A percentile compares a stretch with the other conserved stretches of the same genome.
Conservation (phyloP, 441 rosid species). For the Theobroma grandiflorum region DNA sequence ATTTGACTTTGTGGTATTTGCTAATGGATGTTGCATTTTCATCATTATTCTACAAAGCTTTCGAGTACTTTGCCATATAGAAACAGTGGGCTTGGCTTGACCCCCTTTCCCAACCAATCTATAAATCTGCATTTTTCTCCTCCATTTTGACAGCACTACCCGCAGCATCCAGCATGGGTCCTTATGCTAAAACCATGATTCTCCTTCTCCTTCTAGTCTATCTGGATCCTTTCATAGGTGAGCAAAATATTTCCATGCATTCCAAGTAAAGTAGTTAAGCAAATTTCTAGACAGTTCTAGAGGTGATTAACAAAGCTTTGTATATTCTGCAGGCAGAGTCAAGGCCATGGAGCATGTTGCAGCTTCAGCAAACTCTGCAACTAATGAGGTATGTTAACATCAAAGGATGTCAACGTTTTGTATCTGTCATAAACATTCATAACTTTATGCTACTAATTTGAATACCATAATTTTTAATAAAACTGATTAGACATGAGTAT, state of each 20-base stretch:
- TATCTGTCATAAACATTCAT: slow-evolving; percentile 11
- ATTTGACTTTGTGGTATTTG: slow-evolving; percentile 30
- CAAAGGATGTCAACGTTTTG: neutral
- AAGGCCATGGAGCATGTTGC: slow-evolving; percentile 13
- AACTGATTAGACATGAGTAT: too few relatives aligned
- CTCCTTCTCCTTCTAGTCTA: slow-evolving; percentile 29
- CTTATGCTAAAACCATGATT: slow-evolving; percentile 27
- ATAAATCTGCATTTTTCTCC: slow-evolving; percentile 27
- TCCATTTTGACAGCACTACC: slow-evolving; percentile 4
- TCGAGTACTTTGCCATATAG: slow-evolving; percentile 30
- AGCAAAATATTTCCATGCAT: slow-evolving; percentile 17
- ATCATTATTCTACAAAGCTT: slow-evolving; percentile 36
- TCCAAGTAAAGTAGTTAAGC: neutral
- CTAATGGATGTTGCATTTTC: slow-evolving; percentile 35
- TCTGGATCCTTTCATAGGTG: slow-evolving; percentile 34
- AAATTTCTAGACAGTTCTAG: neutral
- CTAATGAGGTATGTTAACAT: slow-evolving; percentile 30
- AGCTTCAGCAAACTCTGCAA: slow-evolving; percentile 21
- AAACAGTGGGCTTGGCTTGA: neutral
- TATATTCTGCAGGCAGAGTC: slow-evolving; percentile 27
- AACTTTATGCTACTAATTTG: neutral
- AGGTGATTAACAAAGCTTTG: neutral
- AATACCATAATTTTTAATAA: too few relatives aligned
- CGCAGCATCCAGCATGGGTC: slow-evolving; percentile 26
- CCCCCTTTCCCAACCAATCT: slow-evolving; percentile 8